Evolutionary conservation across 805 yeast species (phyloP), one percentile per base, ranked within the genome.

Genomic region (Nakazawaea wickerhamii): DNA sequence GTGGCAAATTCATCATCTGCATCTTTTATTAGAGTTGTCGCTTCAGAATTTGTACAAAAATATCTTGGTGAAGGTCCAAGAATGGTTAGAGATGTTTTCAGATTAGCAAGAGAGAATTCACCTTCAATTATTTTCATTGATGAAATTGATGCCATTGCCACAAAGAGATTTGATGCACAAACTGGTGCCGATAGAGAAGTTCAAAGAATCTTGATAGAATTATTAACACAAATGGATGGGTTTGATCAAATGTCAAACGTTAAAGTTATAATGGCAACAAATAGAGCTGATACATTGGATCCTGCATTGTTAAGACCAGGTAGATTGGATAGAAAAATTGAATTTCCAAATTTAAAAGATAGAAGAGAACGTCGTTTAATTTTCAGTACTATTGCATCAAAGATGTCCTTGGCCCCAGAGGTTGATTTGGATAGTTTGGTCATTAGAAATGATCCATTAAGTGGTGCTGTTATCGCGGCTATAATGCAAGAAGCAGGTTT

Each of bases 401-500:
- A 84, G 59, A 93, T 93, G 99, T 84, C 97, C 6, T 73, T 93
- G 52, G 95, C 99, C 3, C 99, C 99, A 20, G 99, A 93, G 66
- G 95, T 80, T 40, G 99, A 93, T 62, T 75, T 93, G 55, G 99
- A 95, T 66, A 84, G 96, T 18, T 75, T 93, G 54, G 91, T 93
- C 53, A 79, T 89, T 55, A 84, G 99, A 64, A 93, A 93, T 60
- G 99, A 93, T 61, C 96, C 99, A 31, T 71, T 95, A 46, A 87
- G 96, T 28, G 99, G 99, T 59, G 99, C 95, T 10, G 77, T 91
- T 44, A 93, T 93, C 59, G 98, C 99, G 13, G 99, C 99, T 14
- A 91, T 93, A 53, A 93, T 93, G 99, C 99, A 93, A 75, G 99
- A 95, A 68, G 99, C 99, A 22, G 99, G 99, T 52, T 75, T 93